A percentile compares a stretch with the other conserved stretches of the same genome.
phyloP scores from a whole-genome alignment of 2,329 filamentous ascomycete genomes.

The Cladosporium sp. region DNA sequence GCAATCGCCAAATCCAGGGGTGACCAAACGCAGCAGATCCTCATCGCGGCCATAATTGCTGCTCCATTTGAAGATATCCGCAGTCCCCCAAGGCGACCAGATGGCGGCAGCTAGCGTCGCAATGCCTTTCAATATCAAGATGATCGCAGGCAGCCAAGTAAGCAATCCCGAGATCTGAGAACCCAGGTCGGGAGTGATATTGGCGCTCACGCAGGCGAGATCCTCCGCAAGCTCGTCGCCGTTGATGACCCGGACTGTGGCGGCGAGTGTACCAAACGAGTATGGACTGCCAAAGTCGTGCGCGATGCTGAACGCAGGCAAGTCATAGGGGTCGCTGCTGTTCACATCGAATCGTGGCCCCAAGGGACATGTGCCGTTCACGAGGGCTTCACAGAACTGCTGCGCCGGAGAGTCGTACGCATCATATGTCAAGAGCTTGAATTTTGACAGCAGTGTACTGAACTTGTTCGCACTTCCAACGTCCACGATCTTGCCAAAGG shows the following conservation, averaged over 20 bases:
- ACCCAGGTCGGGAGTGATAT: conserved; percentile 78
- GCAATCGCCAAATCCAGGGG: conserved; percentile 93
- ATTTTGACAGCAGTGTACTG: conserved; percentile 66
- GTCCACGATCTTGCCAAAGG: conserved; percentile 68
- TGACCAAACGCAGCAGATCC: conserved; percentile 84
- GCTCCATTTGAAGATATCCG: conserved; percentile 90
- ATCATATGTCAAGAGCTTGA: conserved; percentile 71
- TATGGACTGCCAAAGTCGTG: conserved; percentile 77
- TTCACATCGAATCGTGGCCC: conserved; percentile 63
- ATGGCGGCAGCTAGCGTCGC: conserved; percentile 80
- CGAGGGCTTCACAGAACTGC: conserved; percentile 59
- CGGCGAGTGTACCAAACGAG: conserved; percentile 73
- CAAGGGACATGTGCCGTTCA: conserved; percentile 65
- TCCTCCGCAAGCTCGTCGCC: conserved; percentile 58
- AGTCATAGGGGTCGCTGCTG: conserved; percentile 42
- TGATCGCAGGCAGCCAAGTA: conserved; percentile 67
- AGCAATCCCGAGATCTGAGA: conserved; percentile 60
- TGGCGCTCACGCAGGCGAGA: conserved; percentile 75
- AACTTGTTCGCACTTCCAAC: conserved; percentile 52
- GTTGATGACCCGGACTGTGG: conserved; percentile 67
- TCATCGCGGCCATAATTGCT: conserved; percentile 94
- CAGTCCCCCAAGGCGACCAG: conserved; percentile 88
- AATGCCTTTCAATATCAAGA: conserved; percentile 72
- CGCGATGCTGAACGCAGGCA: conserved; percentile 68
- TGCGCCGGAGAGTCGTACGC: conserved; percentile 52